Evolutionary conservation across 1,139 yeast genomes (phyloP).

Genomic region (Lodderomyces margitis): DNA sequence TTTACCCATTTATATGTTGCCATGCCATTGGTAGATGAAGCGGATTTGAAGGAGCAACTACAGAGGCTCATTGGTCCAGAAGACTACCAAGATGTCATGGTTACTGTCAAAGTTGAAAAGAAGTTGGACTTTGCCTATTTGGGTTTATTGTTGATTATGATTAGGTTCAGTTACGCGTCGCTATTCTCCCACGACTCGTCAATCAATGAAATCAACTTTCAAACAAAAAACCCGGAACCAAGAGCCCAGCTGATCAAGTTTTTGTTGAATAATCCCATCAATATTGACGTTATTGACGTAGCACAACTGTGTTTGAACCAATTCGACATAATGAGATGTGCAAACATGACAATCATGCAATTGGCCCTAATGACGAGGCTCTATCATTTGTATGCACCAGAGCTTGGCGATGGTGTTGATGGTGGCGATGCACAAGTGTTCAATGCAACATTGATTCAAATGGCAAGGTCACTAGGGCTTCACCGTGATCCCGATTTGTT

Average conservation of each 20-base stretch:
- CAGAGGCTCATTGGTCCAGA: constrained; percentile 24
- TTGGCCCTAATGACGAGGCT: constrained; percentile 38
- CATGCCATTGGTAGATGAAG: constrained; percentile 49
- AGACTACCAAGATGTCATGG: constrained; percentile 13
- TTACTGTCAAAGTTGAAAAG: constrained; percentile 23
- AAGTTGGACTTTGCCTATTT: constrained; percentile 33
- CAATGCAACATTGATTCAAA: constrained; percentile 37
- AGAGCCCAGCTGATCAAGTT: constrained; percentile 24
- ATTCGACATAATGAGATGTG: constrained; percentile 34
- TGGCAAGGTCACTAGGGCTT: constrained; percentile 45
- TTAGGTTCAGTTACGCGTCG: constrained; percentile 31
- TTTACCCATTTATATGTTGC: constrained; percentile 45
- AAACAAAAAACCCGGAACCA: constrained; percentile 22
- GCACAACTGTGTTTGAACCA: constrained; percentile 38
- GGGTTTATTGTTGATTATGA: constrained; percentile 27
- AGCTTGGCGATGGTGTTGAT: constrained; percentile 49
- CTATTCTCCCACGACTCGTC: constrained; percentile 31
- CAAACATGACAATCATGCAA: constrained; percentile 50
- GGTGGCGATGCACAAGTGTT: constrained; percentile 46
- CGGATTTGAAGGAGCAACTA: constrained; percentile 20
- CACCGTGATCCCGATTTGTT: constrained; percentile 40
- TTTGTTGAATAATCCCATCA: constrained; percentile 30
- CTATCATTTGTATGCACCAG: constrained; percentile 46
- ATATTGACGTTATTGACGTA: constrained; percentile 32
- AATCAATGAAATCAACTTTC: constrained; percentile 28